A percentile compares a stretch with the other conserved stretches of the same genome.
These are phyloP conservation scores for Fonsecaea erecta DNA, from an alignment of 2,329 filamentous ascomycete genomes.

Conservation along the genomic window DNA sequence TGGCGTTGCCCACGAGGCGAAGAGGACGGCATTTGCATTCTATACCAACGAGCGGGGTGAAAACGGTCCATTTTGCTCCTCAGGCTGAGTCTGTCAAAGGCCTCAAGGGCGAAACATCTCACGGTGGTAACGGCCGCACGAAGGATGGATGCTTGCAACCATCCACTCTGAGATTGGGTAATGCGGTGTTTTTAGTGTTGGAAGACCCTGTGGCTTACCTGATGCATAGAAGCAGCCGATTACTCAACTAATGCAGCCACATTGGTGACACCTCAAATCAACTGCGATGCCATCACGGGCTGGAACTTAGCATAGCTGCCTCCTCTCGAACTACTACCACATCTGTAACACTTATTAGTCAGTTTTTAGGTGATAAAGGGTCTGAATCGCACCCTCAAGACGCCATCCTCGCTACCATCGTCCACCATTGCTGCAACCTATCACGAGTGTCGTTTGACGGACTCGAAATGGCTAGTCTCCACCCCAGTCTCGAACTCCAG, in stretches of 20 bases:
- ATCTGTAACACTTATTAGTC: conserved; percentile 15
- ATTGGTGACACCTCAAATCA: conserved; percentile 1
- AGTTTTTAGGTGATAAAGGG: conserved; percentile 2
- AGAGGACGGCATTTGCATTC: neutral
- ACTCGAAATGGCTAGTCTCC: conserved; percentile 9
- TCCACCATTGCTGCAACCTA: neutral
- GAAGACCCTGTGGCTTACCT: conserved; percentile 18
- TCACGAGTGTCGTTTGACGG: conserved; percentile 3
- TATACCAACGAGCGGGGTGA: neutral
- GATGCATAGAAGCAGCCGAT: conserved; percentile 12
- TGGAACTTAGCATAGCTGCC: neutral
- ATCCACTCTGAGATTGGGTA: neutral
- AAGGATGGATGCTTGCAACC: conserved; percentile 1
- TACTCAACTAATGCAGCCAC: conserved; percentile 8
- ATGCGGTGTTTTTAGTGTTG: conserved; percentile 2
- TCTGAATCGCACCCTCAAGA: neutral
- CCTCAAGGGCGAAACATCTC: neutral
- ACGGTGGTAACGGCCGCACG: conserved; percentile 12
- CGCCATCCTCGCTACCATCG: neutral
- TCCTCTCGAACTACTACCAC: conserved; percentile 21
- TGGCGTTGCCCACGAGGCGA: neutral
- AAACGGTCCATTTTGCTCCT: neutral
- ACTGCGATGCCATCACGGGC: neutral
- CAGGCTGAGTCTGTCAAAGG: neutral
- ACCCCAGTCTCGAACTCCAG: neutral